Conservation (phyloP, 495 filamentous ascomycete species). For the Neurospora discreta region DNA sequence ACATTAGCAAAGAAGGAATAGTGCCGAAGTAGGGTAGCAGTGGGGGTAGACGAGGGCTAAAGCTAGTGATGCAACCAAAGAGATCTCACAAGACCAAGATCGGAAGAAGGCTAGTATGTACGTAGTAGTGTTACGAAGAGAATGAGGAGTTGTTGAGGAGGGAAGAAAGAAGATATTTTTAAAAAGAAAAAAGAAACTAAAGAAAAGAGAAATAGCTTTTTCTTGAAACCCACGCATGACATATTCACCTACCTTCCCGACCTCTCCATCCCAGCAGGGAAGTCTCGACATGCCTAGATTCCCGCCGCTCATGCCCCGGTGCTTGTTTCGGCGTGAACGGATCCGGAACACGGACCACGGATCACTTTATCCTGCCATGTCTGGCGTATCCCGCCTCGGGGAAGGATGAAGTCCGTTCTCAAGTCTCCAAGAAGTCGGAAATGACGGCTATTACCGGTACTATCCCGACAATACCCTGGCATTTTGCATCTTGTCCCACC, state of each 20-base stretch:
- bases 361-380: neutral
- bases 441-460: neutral
- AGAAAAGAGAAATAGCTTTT: neutral
- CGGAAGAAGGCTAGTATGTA: neutral
- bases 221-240: neutral
- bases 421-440: neutral
- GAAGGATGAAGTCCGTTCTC: neutral
- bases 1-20: conserved; percentile 1
- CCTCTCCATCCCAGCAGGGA: neutral
- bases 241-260: neutral
- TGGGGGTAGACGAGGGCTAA: neutral
- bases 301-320: neutral
- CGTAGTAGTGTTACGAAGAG: neutral
- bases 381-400: neutral
- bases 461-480: neutral
- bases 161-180: neutral
- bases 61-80: neutral
- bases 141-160: neutral
- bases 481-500: neutral
- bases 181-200: neutral
- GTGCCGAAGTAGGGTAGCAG: neutral
- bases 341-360: neutral
- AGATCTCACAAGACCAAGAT: neutral
- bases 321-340: neutral
- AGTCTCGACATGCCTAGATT: neutral